Conservation (phyloP, 2,329 filamentous ascomycete species). For the Plectosphaerella plurivora region DNA sequence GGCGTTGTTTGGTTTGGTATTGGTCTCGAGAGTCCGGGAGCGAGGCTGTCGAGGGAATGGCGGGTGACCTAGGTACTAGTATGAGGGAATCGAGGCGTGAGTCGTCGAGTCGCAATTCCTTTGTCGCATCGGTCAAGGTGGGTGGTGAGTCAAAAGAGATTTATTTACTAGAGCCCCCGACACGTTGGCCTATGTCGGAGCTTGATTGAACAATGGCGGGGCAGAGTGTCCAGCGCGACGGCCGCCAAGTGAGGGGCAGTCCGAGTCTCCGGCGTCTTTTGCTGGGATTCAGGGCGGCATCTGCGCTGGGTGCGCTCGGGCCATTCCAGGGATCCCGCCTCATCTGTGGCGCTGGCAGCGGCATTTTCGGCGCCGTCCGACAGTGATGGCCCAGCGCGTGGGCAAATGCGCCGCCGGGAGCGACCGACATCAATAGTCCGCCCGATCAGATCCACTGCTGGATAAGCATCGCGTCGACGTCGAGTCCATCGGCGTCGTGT, state of each 20-base stretch:
- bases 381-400: too few species aligned
- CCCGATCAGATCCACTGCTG: not conserved
- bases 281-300: not conserved
- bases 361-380: too few species aligned
- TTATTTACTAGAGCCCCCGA: not conserved
- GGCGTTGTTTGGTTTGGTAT: not conserved
- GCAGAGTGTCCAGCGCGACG: slow-evolving; percentile 1
- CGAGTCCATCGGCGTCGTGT: not conserved
- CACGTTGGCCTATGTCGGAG: slow-evolving; percentile 16
- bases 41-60: not conserved
- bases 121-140: not conserved
- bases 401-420: too few species aligned
- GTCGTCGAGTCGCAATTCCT: not conserved
- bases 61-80: not conserved
- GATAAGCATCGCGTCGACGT: not conserved
- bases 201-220: slow-evolving; percentile 12
- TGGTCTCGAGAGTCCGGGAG: not conserved
- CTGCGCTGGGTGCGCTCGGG: too few species aligned
- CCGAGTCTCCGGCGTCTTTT: not conserved
- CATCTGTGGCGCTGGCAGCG: too few species aligned
- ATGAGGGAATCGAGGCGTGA: not conserved
- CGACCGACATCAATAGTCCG: too few species aligned
- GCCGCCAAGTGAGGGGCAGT: not conserved
- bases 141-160: not conserved
- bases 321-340: too few species aligned